A percentile compares a stretch with the other conserved stretches of the same genome.
phyloP scores from a whole-genome alignment of 2,329 filamentous ascomycete species.

The Verticillium nonalfalfae region DNA sequence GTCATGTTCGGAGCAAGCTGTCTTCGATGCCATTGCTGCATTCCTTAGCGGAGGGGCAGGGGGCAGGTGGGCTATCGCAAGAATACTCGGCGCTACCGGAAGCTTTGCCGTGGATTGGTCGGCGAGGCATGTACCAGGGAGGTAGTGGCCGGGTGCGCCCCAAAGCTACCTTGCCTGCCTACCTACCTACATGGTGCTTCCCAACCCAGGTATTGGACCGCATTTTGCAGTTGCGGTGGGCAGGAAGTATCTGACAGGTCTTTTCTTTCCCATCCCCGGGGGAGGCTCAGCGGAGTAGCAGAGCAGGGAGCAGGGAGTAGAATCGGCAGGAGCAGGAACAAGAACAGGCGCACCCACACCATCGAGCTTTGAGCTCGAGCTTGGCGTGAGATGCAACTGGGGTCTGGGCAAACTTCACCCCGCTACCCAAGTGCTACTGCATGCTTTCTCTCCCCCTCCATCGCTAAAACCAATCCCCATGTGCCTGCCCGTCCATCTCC shows the following conservation, averaged over 20 bases:
- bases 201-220: too few species aligned
- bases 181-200: too few species aligned
- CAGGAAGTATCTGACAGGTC: not conserved
- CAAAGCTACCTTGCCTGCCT: too few species aligned
- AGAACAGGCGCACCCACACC: not conserved
- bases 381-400: not conserved
- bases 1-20: slow-evolving; percentile 12
- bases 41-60: not conserved
- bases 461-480: not conserved
- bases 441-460: not conserved
- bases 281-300: not conserved
- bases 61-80: not conserved
- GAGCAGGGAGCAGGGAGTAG: not conserved
- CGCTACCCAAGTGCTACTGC: not conserved
- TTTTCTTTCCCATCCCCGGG: not conserved
- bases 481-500: not conserved
- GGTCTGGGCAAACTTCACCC: not conserved
- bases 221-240: too few species aligned
- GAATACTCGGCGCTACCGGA: not conserved
- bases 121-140: not conserved
- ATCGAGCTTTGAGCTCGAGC: not conserved
- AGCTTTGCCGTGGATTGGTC: not conserved
- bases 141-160: not conserved
- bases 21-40: not conserved
- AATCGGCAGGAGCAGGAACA: too few species aligned